These are phyloP conservation scores for Wickerhamiella pararugosa DNA, from an alignment of 1,139 yeast species.

Conservation along the genomic window DNA sequence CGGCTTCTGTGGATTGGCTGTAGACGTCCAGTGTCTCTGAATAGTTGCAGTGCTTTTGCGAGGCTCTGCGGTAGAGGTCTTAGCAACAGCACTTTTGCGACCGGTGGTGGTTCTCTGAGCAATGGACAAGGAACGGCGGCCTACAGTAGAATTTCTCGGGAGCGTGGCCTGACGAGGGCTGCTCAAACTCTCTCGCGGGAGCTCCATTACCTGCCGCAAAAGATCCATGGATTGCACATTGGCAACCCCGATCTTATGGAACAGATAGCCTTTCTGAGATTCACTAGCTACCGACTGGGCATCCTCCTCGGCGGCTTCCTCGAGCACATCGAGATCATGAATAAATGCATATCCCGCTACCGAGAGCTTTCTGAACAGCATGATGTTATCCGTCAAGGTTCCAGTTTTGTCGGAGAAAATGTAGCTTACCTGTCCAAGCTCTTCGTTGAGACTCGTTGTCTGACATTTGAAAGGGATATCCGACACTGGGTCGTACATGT, in stretches of 20 bases:
- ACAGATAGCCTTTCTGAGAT: slow-evolving; percentile 11
- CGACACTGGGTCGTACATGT: slow-evolving; percentile 75
- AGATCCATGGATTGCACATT: slow-evolving; percentile 14
- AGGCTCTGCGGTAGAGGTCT: slow-evolving; percentile 7
- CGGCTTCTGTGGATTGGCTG: slow-evolving; percentile 24
- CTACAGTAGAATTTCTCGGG: not conserved
- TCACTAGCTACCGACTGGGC: not conserved
- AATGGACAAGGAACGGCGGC: not conserved
- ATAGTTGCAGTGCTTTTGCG: slow-evolving; percentile 6
- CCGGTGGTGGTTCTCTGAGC: slow-evolving; percentile 1
- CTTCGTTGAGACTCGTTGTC: slow-evolving; percentile 91
- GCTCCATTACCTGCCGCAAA: slow-evolving; percentile 23
- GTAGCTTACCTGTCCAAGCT: slow-evolving; percentile 90
- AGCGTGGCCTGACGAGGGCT: not conserved
- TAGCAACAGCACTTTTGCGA: not conserved
- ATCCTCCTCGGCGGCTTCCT: slow-evolving; percentile 9
- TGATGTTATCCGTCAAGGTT: slow-evolving; percentile 78
- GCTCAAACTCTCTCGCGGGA: slow-evolving; percentile 22
- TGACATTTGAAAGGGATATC: slow-evolving; percentile 91
- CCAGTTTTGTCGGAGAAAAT: slow-evolving; percentile 96
- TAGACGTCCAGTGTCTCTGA: slow-evolving; percentile 23
- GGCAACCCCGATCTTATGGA: slow-evolving; percentile 13
- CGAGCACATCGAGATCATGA: slow-evolving; percentile 49
- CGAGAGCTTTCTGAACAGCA: slow-evolving; percentile 74
- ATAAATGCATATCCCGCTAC: slow-evolving; percentile 83